These are phyloP conservation scores for Cladobotryum protrusum DNA, from an alignment of 2,329 filamentous ascomycete genomes.

Conservation along the genomic window DNA sequence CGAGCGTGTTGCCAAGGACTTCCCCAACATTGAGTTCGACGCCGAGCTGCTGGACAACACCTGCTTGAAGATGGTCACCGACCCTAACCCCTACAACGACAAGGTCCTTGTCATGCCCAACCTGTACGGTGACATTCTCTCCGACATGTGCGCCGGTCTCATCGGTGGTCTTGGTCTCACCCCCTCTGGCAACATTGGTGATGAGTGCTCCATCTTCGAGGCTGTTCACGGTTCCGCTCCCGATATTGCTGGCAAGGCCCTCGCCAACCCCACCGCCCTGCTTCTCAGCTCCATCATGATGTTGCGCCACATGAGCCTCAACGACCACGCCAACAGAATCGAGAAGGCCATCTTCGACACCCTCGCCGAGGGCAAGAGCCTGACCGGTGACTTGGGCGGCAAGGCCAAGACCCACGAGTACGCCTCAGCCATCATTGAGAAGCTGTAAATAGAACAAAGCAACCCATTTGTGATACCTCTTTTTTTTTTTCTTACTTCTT, in stretches of 20 bases:
- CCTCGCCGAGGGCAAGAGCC: slow-evolving; percentile 87
- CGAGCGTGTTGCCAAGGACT: slow-evolving; percentile 84
- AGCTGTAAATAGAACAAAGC: slow-evolving; percentile 40
- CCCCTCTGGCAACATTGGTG: slow-evolving; percentile 96
- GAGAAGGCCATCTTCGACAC: slow-evolving; percentile 94
- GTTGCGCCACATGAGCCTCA: slow-evolving; percentile 95
- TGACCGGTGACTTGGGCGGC: slow-evolving; percentile 94
- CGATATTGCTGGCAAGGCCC: slow-evolving; percentile 90
- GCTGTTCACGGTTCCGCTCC: slow-evolving; percentile 96
- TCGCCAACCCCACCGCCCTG: slow-evolving; percentile 95
- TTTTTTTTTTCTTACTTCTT: slow-evolving; percentile 13
- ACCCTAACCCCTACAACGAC: slow-evolving; percentile 95
- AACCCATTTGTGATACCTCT: no score
- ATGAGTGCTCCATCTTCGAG: slow-evolving; percentile 99
- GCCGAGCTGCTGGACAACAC: slow-evolving; percentile 98
- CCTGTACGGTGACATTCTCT: slow-evolving; percentile 98
- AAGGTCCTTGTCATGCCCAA: slow-evolving; percentile 98
- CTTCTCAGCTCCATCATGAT: slow-evolving; percentile 98
- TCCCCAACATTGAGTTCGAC: slow-evolving; percentile 92
- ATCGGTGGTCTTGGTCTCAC: slow-evolving; percentile 97
- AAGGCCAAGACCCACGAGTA: slow-evolving; percentile 96
- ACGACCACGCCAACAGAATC: slow-evolving; percentile 76
- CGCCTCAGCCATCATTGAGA: slow-evolving; percentile 79
- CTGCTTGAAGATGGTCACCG: slow-evolving; percentile 97
- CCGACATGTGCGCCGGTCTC: slow-evolving; percentile 97